These are phyloP conservation scores for Teunomyces panamensis DNA, from an alignment of 805 yeast genomes.

Conservation along the genomic window DNA sequence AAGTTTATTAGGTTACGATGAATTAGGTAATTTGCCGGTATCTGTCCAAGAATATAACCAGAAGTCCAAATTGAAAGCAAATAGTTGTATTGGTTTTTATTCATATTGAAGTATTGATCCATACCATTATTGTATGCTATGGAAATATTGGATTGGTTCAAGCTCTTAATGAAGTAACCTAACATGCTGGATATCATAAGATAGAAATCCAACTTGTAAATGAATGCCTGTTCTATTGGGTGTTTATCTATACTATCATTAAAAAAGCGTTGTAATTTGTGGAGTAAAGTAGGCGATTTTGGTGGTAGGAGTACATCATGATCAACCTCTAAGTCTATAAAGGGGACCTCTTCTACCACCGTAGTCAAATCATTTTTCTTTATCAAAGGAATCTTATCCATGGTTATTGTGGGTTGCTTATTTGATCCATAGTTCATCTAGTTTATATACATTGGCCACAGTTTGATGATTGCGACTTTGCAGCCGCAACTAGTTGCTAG, in stretches of 20 bases:
- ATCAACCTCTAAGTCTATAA: not conserved
- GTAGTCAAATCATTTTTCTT: not conserved
- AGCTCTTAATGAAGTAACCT: conserved; percentile 20
- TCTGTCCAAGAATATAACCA: conserved; percentile 12
- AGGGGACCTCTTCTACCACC: not conserved
- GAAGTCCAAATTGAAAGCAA: conserved; percentile 8
- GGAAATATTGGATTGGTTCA: conserved; percentile 19
- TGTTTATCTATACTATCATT: conserved; percentile 33
- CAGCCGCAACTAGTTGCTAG: not conserved
- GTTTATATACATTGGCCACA: not conserved
- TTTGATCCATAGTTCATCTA: not conserved
- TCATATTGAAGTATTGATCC: conserved; percentile 14
- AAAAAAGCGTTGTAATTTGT: conserved; percentile 9
- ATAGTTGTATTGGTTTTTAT: conserved; percentile 13
- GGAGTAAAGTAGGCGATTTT: not conserved
- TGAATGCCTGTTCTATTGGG: conserved; percentile 39
- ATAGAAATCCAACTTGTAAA: conserved; percentile 53
- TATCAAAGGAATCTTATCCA: not conserved
- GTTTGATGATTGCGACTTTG: conserved; percentile 2
- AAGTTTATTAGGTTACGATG: conserved; percentile 13
- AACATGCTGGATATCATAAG: conserved; percentile 42
- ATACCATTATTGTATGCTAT: conserved; percentile 20
- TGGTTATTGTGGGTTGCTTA: not conserved
- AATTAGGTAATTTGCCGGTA: conserved; percentile 14
- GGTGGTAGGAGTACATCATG: not conserved